Conservation (phyloP, 495 filamentous ascomycete species). For the Penicillium parvum region DNA sequence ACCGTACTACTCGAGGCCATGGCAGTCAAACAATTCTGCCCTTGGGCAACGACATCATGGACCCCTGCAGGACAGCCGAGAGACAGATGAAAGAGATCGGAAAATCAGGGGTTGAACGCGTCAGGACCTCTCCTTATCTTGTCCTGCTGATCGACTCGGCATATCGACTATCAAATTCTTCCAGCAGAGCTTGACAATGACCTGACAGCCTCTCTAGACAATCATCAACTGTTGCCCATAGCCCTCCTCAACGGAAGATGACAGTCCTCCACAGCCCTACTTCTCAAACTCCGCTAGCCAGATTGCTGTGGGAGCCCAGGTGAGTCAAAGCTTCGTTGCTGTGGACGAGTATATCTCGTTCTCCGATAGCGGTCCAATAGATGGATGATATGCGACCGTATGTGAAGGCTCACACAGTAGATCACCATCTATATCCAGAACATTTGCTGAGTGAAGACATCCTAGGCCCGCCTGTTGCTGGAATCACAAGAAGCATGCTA, state of each 20-base stretch:
- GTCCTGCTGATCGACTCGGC: constrained; percentile 7
- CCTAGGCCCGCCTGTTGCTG: constrained; percentile 16
- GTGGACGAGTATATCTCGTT: constrained; percentile 1
- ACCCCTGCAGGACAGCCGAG: constrained; percentile 11
- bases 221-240: background rate
- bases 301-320: constrained; percentile 37
- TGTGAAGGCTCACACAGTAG: background rate
- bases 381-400: constrained; percentile 12
- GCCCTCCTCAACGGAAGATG: constrained; percentile 8
- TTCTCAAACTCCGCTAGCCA: constrained; percentile 24
- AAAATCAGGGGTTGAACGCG: constrained; percentile 1
- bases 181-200: too few relatives aligned
- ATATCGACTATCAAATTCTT: background rate
- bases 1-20: constrained; percentile 4
- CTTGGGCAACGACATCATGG: background rate
- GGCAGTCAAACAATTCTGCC: background rate
- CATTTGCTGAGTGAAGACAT: background rate
- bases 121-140: background rate
- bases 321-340: constrained; percentile 18
- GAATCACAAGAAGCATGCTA: constrained; percentile 20
- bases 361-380: background rate
- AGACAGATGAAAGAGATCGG: background rate
- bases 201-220: constrained; percentile 2
- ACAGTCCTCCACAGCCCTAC: constrained; percentile 4
- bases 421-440: background rate